Evolutionary conservation across 2,329 filamentous ascomycete species (phyloP), one percentile per base, ranked within the genome.

Genomic region (Paradendryphiella salina): DNA sequence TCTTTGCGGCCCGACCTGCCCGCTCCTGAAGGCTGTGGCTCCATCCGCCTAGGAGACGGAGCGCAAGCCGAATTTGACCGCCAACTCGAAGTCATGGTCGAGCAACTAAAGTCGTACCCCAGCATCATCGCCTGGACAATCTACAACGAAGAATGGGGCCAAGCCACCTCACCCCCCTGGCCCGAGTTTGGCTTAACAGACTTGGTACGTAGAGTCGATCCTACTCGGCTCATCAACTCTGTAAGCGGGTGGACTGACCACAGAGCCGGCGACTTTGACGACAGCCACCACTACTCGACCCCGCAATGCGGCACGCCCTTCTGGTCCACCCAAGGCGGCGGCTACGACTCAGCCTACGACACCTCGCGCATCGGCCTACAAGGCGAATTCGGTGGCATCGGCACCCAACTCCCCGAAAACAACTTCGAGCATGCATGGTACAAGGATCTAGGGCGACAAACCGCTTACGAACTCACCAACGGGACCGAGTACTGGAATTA

Each of bases 101-200:
- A 82, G 32, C 83, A 88, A 56, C 82, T 83, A 66, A 83, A 81
- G 69, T 85, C 77, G 67, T 85, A 85, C 64, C 80, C 86, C 0
- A 85, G 81, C 47, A 87, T 89, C 53, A 77, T 82, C 8, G 80
- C 82, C 1, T 89, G 85, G 81, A 75, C 86, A 13, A 83, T 89
- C 59, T 89, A 88, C 70, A 88, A 89, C 63, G 86, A 89, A 66
- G 85, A 85, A 35, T 89, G 86, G 86, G 85, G 83, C 1, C 86
- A 89, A 61, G 71, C 81, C 2, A 76, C 75, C 0, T 49, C 36
- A 5, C 33, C 48, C 1, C 76, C 76, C 6, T 79, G 77, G 56
- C 83, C 84, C 0, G 86, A 89, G 54, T 79, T 79, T 11, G 72
- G 66, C 3, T 73, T 89, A 10, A 82, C 83, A 0, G 75, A 81